Conservation (phyloP, 805 yeast species). For the Saccharomycopsis sp. region DNA sequence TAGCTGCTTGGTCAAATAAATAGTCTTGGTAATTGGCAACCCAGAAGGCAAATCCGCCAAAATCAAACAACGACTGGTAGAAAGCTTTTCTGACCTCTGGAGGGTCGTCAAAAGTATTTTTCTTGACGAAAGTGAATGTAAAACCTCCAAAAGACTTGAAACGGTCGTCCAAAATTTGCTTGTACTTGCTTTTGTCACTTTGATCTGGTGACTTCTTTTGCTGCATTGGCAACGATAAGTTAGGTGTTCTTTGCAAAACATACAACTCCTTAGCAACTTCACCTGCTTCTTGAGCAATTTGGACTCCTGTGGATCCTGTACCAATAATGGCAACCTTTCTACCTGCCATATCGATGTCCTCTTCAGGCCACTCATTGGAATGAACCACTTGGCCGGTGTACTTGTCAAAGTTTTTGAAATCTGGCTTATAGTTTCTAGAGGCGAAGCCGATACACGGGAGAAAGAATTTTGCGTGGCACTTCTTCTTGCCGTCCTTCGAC, state of each 20-base stretch:
- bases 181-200: constrained; percentile 8
- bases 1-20: constrained; percentile 18
- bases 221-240: constrained; percentile 23
- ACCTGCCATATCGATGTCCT: constrained; percentile 10
- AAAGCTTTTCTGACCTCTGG: constrained; percentile 21
- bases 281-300: constrained; percentile 22
- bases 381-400: constrained; percentile 21
- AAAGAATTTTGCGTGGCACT: constrained; percentile 18
- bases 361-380: constrained; percentile 22
- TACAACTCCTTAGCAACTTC: constrained; percentile 16
- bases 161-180: constrained; percentile 18
- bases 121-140: constrained; percentile 12
- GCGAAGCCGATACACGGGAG: constrained; percentile 25
- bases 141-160: constrained; percentile 23
- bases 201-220: constrained; percentile 13
- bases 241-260: constrained; percentile 24
- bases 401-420: constrained; percentile 20
- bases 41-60: constrained; percentile 29
- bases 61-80: constrained; percentile 23
- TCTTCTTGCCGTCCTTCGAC: constrained; percentile 19
- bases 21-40: constrained; percentile 22
- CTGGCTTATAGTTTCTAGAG: constrained; percentile 25
- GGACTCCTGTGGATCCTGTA: constrained; percentile 26
- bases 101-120: constrained; percentile 21
- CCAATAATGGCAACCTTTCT: constrained; percentile 22